Base-by-base conservation (phyloP, 768 basidiomycete genomes). In the Psilocybe sp. region DNA sequence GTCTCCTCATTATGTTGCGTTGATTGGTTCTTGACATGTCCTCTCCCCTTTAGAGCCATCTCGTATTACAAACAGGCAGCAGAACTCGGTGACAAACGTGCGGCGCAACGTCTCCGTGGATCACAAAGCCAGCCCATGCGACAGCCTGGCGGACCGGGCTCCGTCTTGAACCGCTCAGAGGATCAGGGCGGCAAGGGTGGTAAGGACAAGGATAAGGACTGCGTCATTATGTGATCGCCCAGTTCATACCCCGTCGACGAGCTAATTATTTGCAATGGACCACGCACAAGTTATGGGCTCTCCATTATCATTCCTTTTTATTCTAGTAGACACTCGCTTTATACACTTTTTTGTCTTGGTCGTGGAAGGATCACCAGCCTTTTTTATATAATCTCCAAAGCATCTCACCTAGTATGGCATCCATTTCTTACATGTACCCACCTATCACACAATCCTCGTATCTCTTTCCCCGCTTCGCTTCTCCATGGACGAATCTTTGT, bases 81-180 rank as follows among this genome's bases (percentile, higher is more conserved):
- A 13, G 92, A 95, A 2, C 80, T 84, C 28, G 95, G 96, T 43
- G 97, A 99, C 70, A 96, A 92, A 65, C 90, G 97, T 51, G 94
- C 97, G 0, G 72, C 78, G 7, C 91, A 95, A 61, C 84, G 97
- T 46, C 72, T 98, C 12, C 85, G 80, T 62, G 75, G 81, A 10
- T 75, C 80, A 5, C 77, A 77, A 39, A 78, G 68, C 47, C 77
- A 77, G 46, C 78, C 81, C 5, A 64, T 80, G 52, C 75, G 70
- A 46, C 73, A 77, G 48, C 80, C 84, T 4, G 84, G 82, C 19
- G 81, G 82, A 28, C 72, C 84, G 1, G 81, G 78, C 32, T 73
- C 85, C 5, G 79, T 89, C 9, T 68, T 88, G 32, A 73, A 80
- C 49, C 80, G 77, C 40, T 77, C 75, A 16, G 69, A 72, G 9